These are phyloP conservation scores for Phlyctochytrium arcticum DNA, from an alignment of 192 early-diverging fungal genomes.

Conservation along the genomic window DNA sequence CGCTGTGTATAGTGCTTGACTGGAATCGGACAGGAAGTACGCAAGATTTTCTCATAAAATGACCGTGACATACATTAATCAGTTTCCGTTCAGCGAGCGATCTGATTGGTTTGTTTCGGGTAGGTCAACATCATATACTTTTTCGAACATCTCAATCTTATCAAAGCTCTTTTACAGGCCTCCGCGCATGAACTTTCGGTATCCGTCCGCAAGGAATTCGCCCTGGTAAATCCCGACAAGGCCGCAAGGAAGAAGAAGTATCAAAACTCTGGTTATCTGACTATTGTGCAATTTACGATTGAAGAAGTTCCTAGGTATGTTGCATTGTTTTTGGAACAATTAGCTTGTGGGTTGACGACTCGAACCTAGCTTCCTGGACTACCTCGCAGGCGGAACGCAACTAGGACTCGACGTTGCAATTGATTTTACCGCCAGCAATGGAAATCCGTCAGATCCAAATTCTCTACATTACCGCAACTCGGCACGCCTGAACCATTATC, in stretches of 20 bases:
- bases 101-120: slow-evolving; percentile 12
- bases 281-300: slow-evolving; percentile 17
- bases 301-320: slow-evolving; percentile 20
- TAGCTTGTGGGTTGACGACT: too few relatives aligned
- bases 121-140: background rate
- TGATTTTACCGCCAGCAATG: slow-evolving; percentile 56
- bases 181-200: slow-evolving; percentile 4
- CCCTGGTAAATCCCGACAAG: slow-evolving; percentile 8
- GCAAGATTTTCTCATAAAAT: background rate
- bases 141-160: background rate
- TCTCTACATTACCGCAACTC: slow-evolving; percentile 45
- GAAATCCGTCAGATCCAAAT: slow-evolving; percentile 41
- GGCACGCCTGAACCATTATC: slow-evolving; percentile 40
- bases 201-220: slow-evolving; percentile 24
- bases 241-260: slow-evolving; percentile 23
- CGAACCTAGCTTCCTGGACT: slow-evolving; percentile 52
- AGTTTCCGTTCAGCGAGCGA: background rate
- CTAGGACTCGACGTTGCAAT: slow-evolving; percentile 46
- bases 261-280: slow-evolving; percentile 9
- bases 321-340: too few relatives aligned
- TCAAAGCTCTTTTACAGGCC: background rate
- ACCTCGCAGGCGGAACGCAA: slow-evolving; percentile 43
- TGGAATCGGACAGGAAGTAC: slow-evolving; percentile 9
- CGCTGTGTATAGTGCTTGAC: slow-evolving; percentile 2
- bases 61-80: background rate